Evolutionary conservation across 176 grass and related monocot species (phyloP), one percentile per base, ranked within the genome.

Genomic region (sorghum (Sorghum bicolor)): DNA sequence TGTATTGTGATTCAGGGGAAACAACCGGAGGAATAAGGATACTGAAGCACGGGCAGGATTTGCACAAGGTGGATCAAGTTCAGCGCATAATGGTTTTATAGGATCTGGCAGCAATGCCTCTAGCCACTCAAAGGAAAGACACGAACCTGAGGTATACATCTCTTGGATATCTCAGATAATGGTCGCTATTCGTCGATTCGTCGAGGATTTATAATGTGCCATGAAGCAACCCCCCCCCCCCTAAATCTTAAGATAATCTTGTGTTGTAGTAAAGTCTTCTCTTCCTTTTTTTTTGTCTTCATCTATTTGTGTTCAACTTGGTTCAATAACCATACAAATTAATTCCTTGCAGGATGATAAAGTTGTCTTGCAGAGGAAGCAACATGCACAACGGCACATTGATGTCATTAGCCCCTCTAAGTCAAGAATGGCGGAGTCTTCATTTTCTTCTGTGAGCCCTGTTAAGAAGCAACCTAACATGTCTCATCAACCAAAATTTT

Each of bases 341-440:
- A 72, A 83, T 41, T 73, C 30, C 50, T 96, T 89, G 89, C 91
- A 99, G 96, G 90, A 87, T 45, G 89, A 96, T 86, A 92, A 90
- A 83, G 72, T 63, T 89, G 30, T 81, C 62, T 41, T 72, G 4
- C 73, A 88, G 77, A 85, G 88, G 83, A 96, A 90, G 62, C 82
- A 82, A 64, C 82, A 83, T 60, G 41, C 62, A 32, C 90, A 89
- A 43, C 87, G 89, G 53, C 88, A 89, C 52, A 79, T 75, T 89
- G 88, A 91, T 85, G 80, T 75, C 22, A 90, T 68, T 52, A 86
- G 84, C 6, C 83, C 70, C 26, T 82, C 88, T 39, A 90, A 86
- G 68, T 81, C 71, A 70, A 92, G 72, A 78, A 86, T 84, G 75
- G 75, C 32, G 0, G 91, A 90, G 25, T 87, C 88, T 80, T 88